Base-by-base conservation (phyloP, 768 basidiomycete genomes). In the Psilocybe subaeruginosa region DNA sequence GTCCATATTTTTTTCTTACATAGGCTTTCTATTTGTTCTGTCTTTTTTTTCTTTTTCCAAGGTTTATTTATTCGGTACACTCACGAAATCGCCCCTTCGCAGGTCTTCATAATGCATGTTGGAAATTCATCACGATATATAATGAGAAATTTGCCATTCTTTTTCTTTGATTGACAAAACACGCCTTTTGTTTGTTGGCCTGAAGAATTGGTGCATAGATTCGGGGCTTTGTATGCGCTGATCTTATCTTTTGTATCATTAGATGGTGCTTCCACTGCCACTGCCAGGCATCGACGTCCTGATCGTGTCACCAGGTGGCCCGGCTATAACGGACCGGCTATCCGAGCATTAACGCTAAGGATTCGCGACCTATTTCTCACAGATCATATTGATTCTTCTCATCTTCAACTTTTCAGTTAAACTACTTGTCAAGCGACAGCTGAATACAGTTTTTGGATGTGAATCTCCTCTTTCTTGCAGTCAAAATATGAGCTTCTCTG, bases 51-150 rank as follows among this genome's bases (percentile, higher is more conserved):
- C 55, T 49, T 59, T 35, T 52, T 59, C 31, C 53, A 50, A 46
- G 58, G 58, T 63, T 74, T 78, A 69, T 66, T 66, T 59, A 70
- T 76, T n/a, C 61, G 71, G 65, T 66, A 66, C 61, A 60, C 64
- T 69, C 66, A 69, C 60, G 66, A 63, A 62, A 45, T 61, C 60
- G 55, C 46, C 54, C 58, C n/a, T 16, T 61, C 55, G 57, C 59
- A 63, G 67, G 64, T 60, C 55, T 60, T 62, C 46, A 47, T 68
- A 68, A 64, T 65, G 62, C 62, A 57, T 63, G 64, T 61, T 54
- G 57, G 59, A 60, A 45, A 61, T 61, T 60, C 59, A 58, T 66
- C 54, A 62, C 57, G 64, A 61, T 52, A 58, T 54, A 56, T 39
- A 61, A 65, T 59, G 50, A 65, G 57, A 58, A 41, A 27, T 64